These are phyloP conservation scores for Trichothecium roseum DNA, from an alignment of 2,329 filamentous ascomycete genomes.

Conservation along the genomic window DNA sequence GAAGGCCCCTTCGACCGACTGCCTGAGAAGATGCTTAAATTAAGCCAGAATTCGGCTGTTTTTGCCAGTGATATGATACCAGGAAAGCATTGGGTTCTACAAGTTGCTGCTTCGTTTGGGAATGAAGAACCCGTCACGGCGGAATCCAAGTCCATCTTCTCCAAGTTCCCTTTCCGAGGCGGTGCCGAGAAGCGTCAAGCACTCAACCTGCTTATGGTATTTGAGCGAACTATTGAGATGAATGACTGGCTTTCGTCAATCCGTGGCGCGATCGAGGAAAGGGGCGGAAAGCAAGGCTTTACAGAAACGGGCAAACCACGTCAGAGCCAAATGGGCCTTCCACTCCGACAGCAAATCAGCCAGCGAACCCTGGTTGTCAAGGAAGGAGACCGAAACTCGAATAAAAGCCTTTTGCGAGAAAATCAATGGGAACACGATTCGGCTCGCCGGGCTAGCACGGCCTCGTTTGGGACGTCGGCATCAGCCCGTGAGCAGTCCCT, in stretches of 20 bases:
- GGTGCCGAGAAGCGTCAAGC: slow-evolving; percentile 31
- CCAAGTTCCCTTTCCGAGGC: slow-evolving; percentile 25
- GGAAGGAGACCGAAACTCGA: slow-evolving; percentile 36
- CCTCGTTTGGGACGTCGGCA: slow-evolving; percentile 10
- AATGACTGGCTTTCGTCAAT: slow-evolving; percentile 62
- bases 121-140: slow-evolving; percentile 39
- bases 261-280: slow-evolving; percentile 57
- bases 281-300: slow-evolving; percentile 55
- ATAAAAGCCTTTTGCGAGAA: slow-evolving; percentile 6
- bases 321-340: slow-evolving; percentile 14
- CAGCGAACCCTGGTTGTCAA: slow-evolving; percentile 36
- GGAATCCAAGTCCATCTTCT: slow-evolving; percentile 14
- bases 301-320: slow-evolving; percentile 49
- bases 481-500: slow-evolving; percentile 28
- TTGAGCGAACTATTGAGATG: slow-evolving; percentile 65
- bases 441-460: slow-evolving; percentile 7
- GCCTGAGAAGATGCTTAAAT: slow-evolving; percentile 63
- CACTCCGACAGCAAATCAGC: slow-evolving; percentile 28
- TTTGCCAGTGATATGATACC: slow-evolving; percentile 74
- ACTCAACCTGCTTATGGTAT: slow-evolving; percentile 60
- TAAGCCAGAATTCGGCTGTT: slow-evolving; percentile 66
- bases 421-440: slow-evolving; percentile 3
- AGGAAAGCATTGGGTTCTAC: slow-evolving; percentile 70
- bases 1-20: slow-evolving; percentile 60
- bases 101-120: slow-evolving; percentile 58